These are phyloP conservation scores for Moesziomyces parantarcticus DNA, from an alignment of 1,284 basidiomycete genomes.

Conservation along the genomic window DNA sequence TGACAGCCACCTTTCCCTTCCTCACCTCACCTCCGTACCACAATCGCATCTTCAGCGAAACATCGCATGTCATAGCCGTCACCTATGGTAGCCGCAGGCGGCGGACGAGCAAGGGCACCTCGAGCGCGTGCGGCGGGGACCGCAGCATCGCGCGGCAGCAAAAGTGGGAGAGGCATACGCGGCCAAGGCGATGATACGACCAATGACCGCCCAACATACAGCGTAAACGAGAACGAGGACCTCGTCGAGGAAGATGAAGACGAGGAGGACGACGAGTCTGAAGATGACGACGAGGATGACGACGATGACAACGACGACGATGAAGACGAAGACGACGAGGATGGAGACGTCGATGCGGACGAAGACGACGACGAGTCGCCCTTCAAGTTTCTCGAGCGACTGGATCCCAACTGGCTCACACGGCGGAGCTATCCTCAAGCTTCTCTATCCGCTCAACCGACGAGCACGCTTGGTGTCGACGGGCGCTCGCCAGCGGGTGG, in stretches of 20 bases:
- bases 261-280: conserved; percentile 16
- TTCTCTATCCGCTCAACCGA: not conserved
- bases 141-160: not conserved
- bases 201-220: not conserved
- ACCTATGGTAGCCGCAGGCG: not conserved
- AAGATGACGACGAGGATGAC: conserved; percentile 13
- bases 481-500: conserved; percentile 14
- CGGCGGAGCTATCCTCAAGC: conserved; percentile 3
- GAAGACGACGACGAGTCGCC: conserved; percentile 44
- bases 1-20: not conserved
- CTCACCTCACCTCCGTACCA: too few relatives aligned
- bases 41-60: not conserved
- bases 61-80: not conserved
- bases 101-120: not conserved
- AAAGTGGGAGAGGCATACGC: not conserved
- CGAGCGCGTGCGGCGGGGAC: not conserved
- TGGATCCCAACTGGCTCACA: conserved; percentile 30
- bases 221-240: conserved; percentile 4
- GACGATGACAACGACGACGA: conserved; percentile 18
- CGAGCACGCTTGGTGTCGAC: not conserved
- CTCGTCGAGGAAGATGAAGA: conserved; percentile 17
- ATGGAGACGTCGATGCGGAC: conserved; percentile 17
- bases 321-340: conserved; percentile 14
- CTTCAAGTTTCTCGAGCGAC: conserved; percentile 35
- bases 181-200: not conserved